phyloP scores from a whole-genome alignment of 768 basidiomycete genomes.

The Leucosporidium scottii region DNA sequence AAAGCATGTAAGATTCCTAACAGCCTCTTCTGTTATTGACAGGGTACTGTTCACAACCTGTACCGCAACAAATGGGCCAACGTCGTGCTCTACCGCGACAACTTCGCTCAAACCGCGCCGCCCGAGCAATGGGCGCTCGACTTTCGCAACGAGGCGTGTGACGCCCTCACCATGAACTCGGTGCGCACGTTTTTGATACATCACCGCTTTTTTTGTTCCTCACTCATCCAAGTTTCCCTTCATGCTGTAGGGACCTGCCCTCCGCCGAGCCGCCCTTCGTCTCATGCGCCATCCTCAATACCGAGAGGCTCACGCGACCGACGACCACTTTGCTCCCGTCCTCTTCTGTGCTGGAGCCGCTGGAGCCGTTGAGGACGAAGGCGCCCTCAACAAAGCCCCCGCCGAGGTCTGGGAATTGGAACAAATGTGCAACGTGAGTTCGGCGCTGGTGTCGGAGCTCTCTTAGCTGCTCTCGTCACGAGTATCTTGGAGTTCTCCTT shows the following conservation, averaged over 20 bases:
- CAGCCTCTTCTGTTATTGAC: too few species aligned
- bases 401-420: slow-evolving; percentile 34
- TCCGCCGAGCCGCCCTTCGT: neutral
- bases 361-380: slow-evolving; percentile 19
- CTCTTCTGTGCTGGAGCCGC: slow-evolving; percentile 34
- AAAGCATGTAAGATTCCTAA: neutral
- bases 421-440: slow-evolving; percentile 12
- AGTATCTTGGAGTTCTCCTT: neutral
- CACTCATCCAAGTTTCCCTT: too few species aligned
- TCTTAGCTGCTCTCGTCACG: too few species aligned
- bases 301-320: slow-evolving; percentile 31
- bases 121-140: slow-evolving; percentile 33
- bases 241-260: neutral
- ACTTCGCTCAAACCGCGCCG: slow-evolving; percentile 24
- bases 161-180: slow-evolving; percentile 27
- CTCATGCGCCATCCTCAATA: slow-evolving; percentile 9
- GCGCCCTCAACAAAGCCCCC: slow-evolving; percentile 23
- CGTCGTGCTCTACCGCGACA: slow-evolving; percentile 26
- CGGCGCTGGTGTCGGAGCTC: too few species aligned
- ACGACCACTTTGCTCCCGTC: slow-evolving; percentile 34
- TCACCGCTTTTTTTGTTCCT: neutral
- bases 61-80: slow-evolving; percentile 6
- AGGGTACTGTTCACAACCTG: neutral
- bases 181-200: neutral
- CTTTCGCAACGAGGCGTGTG: slow-evolving; percentile 18